Evolutionary conservation across 2,329 filamentous ascomycete species (phyloP), one percentile per base, ranked within the genome.

Genomic region (Calonectria naviculata): DNA sequence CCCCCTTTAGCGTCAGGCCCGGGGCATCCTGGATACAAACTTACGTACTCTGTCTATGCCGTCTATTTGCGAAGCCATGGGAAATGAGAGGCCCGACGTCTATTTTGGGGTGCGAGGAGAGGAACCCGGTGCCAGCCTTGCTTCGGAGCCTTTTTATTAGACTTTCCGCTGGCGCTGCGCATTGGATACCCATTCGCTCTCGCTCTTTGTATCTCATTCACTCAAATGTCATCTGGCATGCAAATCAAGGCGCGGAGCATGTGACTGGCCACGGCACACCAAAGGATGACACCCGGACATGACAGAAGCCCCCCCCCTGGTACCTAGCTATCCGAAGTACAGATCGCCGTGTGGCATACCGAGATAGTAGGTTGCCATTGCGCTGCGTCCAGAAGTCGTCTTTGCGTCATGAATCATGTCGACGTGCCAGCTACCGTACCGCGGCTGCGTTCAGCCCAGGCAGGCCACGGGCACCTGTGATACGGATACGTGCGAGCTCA

Each of bases 311-410:
- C 31, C 31, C 34, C 34, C n/a, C 42, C 42, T 46, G 42, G 42
- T 46, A 36, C 21, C 42, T 46, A 21, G n/a, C 42, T 24, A 10
- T 24, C 52, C 52, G n/a, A 26, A 58, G 52, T 58, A 58, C 52
- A 38, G 52, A 58, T 58, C 52, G 61, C 61, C 67, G 60, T 65
- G 67, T 65, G 67, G 66, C 29, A 58, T 58, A 47, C 46, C 31
- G 47, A 36, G 46, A 68, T 62, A 36, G 36, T 15, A 52, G 28
- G 61, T 9, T 46, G 61, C 46, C 61, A 68, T 52, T 21, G n/a
- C n/a, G 19, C 36, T 26, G 29, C 41, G 26, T 41, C 62, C 21
- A 58, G 52, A 38, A 41, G 19, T n/a, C 26, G 28, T 44, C 34
- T 24, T 24, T 58, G 34, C 34, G 38, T 58, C 52, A 58, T 58